These are phyloP conservation scores for Nigrospora sphaerica DNA, from an alignment of 2,329 filamentous ascomycete genomes.

Conservation along the genomic window DNA sequence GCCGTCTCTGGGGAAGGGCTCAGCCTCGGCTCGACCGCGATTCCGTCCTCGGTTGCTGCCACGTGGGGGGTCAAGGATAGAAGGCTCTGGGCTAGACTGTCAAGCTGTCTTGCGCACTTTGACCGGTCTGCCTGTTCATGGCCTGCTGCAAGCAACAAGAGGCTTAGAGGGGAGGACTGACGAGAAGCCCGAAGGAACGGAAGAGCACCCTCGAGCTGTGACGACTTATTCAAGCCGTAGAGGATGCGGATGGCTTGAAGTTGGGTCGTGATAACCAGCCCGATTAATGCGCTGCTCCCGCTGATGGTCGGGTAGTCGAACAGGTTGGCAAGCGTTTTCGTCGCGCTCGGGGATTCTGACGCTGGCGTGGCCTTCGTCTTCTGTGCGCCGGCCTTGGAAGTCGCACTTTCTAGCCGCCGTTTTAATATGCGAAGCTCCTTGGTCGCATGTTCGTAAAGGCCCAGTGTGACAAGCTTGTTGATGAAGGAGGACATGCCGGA, in stretches of 20 bases:
- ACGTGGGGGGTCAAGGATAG: slow-evolving; percentile 61
- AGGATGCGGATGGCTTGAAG: slow-evolving; percentile 59
- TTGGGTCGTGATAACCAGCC: slow-evolving; percentile 57
- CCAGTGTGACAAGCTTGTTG: slow-evolving; percentile 57
- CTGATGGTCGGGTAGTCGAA: slow-evolving; percentile 50
- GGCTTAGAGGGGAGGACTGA: slow-evolving; percentile 48
- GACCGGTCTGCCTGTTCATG: slow-evolving; percentile 35
- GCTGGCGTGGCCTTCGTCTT: slow-evolving; percentile 22
- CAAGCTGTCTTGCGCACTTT: slow-evolving; percentile 60
- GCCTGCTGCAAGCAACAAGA: slow-evolving; percentile 43
- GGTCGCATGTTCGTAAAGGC: slow-evolving; percentile 59
- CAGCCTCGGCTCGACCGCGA: slow-evolving; percentile 44
- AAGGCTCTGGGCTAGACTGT: slow-evolving; percentile 57
- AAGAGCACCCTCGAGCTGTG: slow-evolving; percentile 49
- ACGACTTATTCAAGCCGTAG: slow-evolving; percentile 50
- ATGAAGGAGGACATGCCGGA: slow-evolving; percentile 65
- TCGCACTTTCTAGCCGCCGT: slow-evolving; percentile 44
- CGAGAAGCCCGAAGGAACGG: slow-evolving; percentile 46
- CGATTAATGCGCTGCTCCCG: slow-evolving; percentile 35
- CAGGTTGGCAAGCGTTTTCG: slow-evolving; percentile 48
- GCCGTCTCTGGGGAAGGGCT: slow-evolving; percentile 49
- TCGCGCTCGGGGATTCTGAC: slow-evolving; percentile 25
- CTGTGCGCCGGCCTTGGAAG: slow-evolving; percentile 16
- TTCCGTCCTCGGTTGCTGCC: slow-evolving; percentile 53
- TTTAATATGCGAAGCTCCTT: slow-evolving; percentile 65